Percentiles rank a stretch among this genome's conserved stretches.
Conservation (phyloP, 2,329 filamentous ascomycete species). For the Zymoseptoria pseudotritici region DNA sequence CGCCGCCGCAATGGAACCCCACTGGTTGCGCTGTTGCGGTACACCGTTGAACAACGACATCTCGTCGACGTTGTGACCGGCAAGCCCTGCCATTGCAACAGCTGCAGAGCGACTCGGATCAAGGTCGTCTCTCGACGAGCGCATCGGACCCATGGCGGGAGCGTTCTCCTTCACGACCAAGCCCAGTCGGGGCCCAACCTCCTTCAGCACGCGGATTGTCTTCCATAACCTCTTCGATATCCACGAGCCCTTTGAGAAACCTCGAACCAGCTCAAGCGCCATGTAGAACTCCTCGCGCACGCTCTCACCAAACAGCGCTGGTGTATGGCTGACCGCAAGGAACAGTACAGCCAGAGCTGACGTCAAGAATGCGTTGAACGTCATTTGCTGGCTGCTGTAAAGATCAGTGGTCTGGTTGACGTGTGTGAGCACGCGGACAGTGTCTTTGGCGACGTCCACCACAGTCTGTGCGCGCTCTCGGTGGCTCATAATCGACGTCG, state of each 20-base stretch:
- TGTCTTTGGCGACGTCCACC: constrained; percentile 69
- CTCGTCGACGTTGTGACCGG: constrained; percentile 55
- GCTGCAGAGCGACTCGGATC: constrained; percentile 56
- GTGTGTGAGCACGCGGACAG: constrained; percentile 62
- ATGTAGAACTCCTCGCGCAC: constrained; percentile 74
- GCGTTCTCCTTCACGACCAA: constrained; percentile 34
- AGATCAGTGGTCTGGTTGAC: constrained; percentile 66
- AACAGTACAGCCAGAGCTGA: constrained; percentile 70
- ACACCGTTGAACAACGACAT: constrained; percentile 40
- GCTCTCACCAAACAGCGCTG: constrained; percentile 58
- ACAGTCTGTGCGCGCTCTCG: constrained; percentile 64
- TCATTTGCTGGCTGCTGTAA: constrained; percentile 64
- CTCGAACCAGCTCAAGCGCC: constrained; percentile 66
- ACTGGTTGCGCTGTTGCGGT: constrained; percentile 13
- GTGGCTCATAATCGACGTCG: constrained; percentile 73
- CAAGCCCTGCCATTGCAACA: constrained; percentile 58
- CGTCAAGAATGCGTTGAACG: constrained; percentile 74
- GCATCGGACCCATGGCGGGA: not conserved
- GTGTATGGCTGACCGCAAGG: constrained; percentile 67
- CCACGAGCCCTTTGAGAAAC: constrained; percentile 62
- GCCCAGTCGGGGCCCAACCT: constrained; percentile 63
- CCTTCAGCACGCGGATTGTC: constrained; percentile 62
- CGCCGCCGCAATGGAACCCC: constrained; percentile 22
- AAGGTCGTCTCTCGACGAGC: constrained; percentile 30
- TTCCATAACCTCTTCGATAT: constrained; percentile 68